These are phyloP conservation scores for Meyerozyma guilliermondii DNA, from an alignment of 1,139 yeast genomes.

Conservation along the genomic window DNA sequence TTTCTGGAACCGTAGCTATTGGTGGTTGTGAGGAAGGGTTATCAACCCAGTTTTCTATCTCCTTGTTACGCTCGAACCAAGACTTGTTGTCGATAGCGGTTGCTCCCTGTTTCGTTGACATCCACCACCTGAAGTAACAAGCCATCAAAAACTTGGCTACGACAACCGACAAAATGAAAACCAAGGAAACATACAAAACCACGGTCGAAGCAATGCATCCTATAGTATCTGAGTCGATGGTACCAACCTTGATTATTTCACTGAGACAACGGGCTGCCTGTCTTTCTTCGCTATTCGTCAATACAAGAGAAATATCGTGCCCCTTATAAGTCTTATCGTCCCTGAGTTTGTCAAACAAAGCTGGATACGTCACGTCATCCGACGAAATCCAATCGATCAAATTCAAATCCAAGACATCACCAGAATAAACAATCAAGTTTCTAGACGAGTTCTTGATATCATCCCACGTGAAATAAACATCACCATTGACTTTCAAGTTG, in stretches of 20 bases:
- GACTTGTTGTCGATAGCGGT: constrained; percentile 46
- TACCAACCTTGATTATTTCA: constrained; percentile 88
- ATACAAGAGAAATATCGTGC: constrained; percentile 72
- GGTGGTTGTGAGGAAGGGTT: constrained; percentile 50
- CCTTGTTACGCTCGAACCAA: constrained; percentile 47
- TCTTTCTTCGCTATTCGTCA: constrained; percentile 66
- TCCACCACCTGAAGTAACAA: constrained; percentile 80
- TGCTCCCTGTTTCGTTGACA: constrained; percentile 80
- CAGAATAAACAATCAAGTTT: constrained; percentile 81
- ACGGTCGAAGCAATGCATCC: constrained; percentile 94
- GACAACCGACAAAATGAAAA: constrained; percentile 79
- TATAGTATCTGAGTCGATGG: constrained; percentile 80
- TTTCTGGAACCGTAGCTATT: constrained; percentile 47
- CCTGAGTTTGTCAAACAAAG: constrained; percentile 58
- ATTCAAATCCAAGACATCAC: constrained; percentile 78
- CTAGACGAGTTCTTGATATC: constrained; percentile 68
- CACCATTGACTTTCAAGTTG: constrained; percentile 56
- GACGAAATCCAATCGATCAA: constrained; percentile 68
- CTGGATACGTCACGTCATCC: constrained; percentile 69
- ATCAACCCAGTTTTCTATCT: constrained; percentile 78
- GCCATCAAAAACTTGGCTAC: constrained; percentile 75
- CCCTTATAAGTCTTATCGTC: constrained; percentile 58
- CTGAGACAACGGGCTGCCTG: constrained; percentile 74
- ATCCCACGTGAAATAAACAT: constrained; percentile 87
- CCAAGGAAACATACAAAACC: constrained; percentile 74